Base-by-base conservation (phyloP, 371 early-diverging fungal species). In the Umbelopsis sp. region DNA sequence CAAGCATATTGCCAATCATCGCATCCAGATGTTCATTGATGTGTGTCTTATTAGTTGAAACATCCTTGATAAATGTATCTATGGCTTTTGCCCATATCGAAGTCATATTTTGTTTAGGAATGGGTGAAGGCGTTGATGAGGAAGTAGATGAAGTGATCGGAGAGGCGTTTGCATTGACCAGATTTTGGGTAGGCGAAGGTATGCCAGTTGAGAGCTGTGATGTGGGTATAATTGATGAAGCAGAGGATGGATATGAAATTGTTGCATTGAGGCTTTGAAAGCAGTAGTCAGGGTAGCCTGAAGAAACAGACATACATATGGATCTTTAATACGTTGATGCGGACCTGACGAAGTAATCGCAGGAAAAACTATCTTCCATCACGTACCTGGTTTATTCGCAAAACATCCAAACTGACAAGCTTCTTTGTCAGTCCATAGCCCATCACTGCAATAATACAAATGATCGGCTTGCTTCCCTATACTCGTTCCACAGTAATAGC, bases 401-500 rank as follows among this genome's bases (percentile, higher is more conserved):
- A 25, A 25, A 35, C 57, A 57, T 29, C 57, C 57, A n/a, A 18
- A 57, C 35, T 57, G 57, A 35, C 57, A 57, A 18, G 57, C 32
- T 32, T 57, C 35, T 11, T 57, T 57, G 35, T 18, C 35, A 4
- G 57, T 29, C 29, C 35, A 57, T 35, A 57, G 14, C 4, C 57
- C 57, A 57, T 57, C 35, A 3, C 35, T 35, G 37, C 57, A 57
- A 57, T 57, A 57, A 57, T 57, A 57, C 18, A 57, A 35, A 11
- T 57, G 57, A 57, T 29, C 57, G 14, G 57, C 57, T n/a, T 57
- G 29, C 35, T 35, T 57, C 6, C 57, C 57, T 35, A 57, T 57
- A 14, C 16, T 35, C n/a, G 57, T 16, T 12, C 57, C 57, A 18
- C 57, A 57, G 57, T 57, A 57, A 57, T 57, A 57, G 35, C 57